Base-by-base conservation (phyloP, 176 grass and related monocot genomes). In the Hyparrhenia diplandra region DNA sequence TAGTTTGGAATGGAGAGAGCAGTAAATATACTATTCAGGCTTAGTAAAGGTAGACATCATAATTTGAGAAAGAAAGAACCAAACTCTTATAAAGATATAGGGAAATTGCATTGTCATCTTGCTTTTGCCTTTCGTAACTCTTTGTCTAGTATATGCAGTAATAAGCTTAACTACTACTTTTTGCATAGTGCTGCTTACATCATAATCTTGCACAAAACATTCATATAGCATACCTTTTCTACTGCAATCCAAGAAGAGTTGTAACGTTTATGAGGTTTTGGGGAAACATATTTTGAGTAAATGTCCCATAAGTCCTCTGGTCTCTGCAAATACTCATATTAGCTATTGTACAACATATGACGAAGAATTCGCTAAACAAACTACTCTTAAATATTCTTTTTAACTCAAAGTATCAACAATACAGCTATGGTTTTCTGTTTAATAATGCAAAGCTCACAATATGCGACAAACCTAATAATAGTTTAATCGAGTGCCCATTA, bases 241-340 rank as follows among this genome's bases (percentile, higher is more conserved):
- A 99, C 93, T 30, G 89, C 90, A 83, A 78, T 67, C 96, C 96
- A 99, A 78, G 92, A 95, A 87, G 90, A 77, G 84, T 95, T 95
- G 51, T 85, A 82, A 74, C 77, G 94, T 71, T 93, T 99, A 87
- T 99, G 96, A 77, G 96, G 96, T 81, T 90, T 99, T 74, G 96
- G 80, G 85, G 85, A 95, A 86, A 95, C 92, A 80, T 87, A 80
- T 71, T 52, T 69, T 3, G 92, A 99, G 73, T 99, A 82, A 61
- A 90, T 80, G 62, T 87, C 88, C 96, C 96, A 99, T 83, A 99
- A 75, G 58, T 99, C 60, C 64, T 99, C 90, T 79, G 88, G 96
- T 88, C 90, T 88, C 96, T 99, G 92, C 16, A 77, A 85, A 75
- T 63, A 90, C 54, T 78, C 34, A 72, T 46, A 86, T 78, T 68